These are phyloP conservation scores for Tricholoma sp. DNA, from an alignment of 768 basidiomycete genomes.

Conservation along the genomic window DNA sequence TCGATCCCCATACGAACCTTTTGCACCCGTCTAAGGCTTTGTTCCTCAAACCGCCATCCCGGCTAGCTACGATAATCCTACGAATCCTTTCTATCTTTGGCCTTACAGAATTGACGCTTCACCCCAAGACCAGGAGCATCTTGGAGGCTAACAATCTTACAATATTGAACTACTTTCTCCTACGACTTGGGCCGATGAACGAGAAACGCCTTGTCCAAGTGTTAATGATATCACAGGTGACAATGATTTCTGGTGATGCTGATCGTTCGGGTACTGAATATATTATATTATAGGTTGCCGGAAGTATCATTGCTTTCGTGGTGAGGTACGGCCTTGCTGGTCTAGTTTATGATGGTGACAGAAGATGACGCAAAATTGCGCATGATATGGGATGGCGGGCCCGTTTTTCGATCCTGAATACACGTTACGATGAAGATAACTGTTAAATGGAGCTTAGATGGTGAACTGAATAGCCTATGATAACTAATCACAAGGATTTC, in stretches of 20 bases:
- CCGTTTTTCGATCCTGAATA: not conserved
- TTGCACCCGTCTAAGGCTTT: conserved; percentile 69
- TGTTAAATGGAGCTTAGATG: not conserved
- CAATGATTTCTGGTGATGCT: not conserved
- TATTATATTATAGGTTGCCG: conserved; percentile 49
- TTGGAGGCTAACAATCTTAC: conserved; percentile 83
- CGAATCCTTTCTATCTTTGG: conserved; percentile 56
- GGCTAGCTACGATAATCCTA: conserved; percentile 49
- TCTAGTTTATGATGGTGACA: conserved; percentile 88
- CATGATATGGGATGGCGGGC: not conserved
- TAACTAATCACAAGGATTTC: too few relatives aligned
- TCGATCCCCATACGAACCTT: conserved; percentile 69
- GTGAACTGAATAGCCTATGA: too few relatives aligned
- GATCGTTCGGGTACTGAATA: not conserved
- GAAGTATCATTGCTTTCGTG: conserved; percentile 78
- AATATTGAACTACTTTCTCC: conserved; percentile 79
- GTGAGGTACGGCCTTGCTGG: conserved; percentile 88
- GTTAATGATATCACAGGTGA: conserved; percentile 72
- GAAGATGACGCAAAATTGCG: conserved; percentile 42
- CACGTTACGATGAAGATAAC: not conserved
- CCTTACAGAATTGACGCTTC: conserved; percentile 57
- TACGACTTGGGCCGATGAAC: conserved; percentile 77
- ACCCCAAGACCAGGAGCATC: conserved; percentile 53
- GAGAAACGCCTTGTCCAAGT: conserved; percentile 75
- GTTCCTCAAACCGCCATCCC: conserved; percentile 56